phyloP scores from a whole-genome alignment of 495 filamentous ascomycete genomes.

The Trichodelitschia bisporula region DNA sequence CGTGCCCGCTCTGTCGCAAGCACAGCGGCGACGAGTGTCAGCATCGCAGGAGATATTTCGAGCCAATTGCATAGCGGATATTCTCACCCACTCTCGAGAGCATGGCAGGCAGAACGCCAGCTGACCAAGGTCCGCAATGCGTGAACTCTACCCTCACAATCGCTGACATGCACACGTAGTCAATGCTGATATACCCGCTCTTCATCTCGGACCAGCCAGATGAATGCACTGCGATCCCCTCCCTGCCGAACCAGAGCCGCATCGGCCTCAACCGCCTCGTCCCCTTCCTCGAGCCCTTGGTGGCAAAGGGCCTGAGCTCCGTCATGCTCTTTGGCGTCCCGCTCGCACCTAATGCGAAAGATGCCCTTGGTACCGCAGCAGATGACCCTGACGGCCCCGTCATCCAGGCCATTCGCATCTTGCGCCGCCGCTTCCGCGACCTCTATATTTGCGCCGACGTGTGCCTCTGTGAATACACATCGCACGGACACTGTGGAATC shows the following conservation, averaged over 20 bases:
- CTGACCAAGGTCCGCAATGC: conserved; percentile 56
- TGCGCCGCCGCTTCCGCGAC: conserved; percentile 60
- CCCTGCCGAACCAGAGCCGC: conserved; percentile 68
- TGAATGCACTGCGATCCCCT: conserved; percentile 74
- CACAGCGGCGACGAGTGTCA: conserved; percentile 80
- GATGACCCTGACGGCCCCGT: conserved; percentile 87
- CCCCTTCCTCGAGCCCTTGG: conserved; percentile 61
- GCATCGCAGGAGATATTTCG: conserved; percentile 76
- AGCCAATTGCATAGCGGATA: conserved; percentile 93
- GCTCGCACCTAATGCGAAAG: conserved; percentile 51
- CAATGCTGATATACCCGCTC: conserved; percentile 92
- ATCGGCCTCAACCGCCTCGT: conserved; percentile 68
- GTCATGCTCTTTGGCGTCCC: conserved; percentile 95
- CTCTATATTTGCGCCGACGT: conserved; percentile 83
- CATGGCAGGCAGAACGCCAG: conserved; percentile 93
- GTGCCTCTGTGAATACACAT: conserved; percentile 95
- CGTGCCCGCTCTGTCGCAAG: conserved; percentile 56
- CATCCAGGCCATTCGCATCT: conserved; percentile 54
- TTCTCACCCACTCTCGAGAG: conserved; percentile 65
- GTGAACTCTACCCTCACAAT: not conserved
- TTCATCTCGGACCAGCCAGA: conserved; percentile 89
- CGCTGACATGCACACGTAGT: conserved; percentile 22
- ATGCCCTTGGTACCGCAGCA: conserved; percentile 76
- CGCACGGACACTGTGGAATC: conserved; percentile 95
- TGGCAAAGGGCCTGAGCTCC: conserved; percentile 67